A percentile compares a stretch with the other conserved stretches of the same genome.
These are phyloP conservation scores for Penicillium sp. DNA, from an alignment of 2,329 filamentous ascomycete species.

Conservation along the genomic window DNA sequence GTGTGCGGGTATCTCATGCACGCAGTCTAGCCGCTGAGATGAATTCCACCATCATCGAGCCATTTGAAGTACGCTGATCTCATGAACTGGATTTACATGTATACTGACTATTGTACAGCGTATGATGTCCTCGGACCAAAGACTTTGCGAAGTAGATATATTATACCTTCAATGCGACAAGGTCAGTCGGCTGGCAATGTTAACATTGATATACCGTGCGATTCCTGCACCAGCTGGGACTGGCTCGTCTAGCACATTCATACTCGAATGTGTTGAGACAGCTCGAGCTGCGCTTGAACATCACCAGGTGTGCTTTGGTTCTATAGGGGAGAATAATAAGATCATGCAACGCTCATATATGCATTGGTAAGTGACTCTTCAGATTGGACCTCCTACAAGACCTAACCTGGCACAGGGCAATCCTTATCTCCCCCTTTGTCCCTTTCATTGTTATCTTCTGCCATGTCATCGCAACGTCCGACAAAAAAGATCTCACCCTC, in stretches of 20 bases:
- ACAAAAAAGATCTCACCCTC: slow-evolving; percentile 53
- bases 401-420: slow-evolving; percentile 26
- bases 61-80: slow-evolving; percentile 26
- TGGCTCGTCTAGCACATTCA: slow-evolving; percentile 30
- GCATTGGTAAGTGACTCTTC: slow-evolving; percentile 30
- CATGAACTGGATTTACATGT: not conserved
- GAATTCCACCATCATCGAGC: slow-evolving; percentile 27
- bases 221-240: slow-evolving; percentile 32
- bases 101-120: slow-evolving; percentile 3
- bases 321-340: slow-evolving; percentile 28
- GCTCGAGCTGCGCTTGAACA: slow-evolving; percentile 36
- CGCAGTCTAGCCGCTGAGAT: slow-evolving; percentile 30
- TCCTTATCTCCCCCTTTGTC: slow-evolving; percentile 49
- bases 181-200: slow-evolving; percentile 36
- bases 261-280: slow-evolving; percentile 38
- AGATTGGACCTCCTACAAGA: not conserved
- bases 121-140: slow-evolving; percentile 3
- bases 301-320: slow-evolving; percentile 32
- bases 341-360: slow-evolving; percentile 35
- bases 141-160: slow-evolving; percentile 27
- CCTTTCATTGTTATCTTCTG: slow-evolving; percentile 53
- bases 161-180: slow-evolving; percentile 34
- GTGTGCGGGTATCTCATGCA: slow-evolving; percentile 28
- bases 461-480: slow-evolving; percentile 53
- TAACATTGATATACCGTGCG: slow-evolving; percentile 43